Evolutionary conservation across 306 rosid species (phyloP), one percentile per base, ranked within the genome.

Genomic region (Cucurbita pepo): DNA sequence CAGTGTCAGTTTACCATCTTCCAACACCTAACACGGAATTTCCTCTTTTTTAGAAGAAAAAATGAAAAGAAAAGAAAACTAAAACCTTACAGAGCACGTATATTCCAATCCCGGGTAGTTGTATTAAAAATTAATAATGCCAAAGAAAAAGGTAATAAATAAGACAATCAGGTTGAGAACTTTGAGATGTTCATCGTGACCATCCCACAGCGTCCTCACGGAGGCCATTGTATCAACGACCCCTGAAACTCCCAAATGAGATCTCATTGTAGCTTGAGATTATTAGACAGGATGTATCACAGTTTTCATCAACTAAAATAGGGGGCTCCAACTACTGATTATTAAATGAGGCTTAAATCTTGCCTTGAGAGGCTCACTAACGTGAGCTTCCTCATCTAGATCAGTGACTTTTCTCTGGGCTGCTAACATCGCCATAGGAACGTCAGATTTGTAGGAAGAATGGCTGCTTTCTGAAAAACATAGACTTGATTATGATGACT

Each of bases 1-100:
- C 72, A 74, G 75, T 58, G 80, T 80, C 82, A 94, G 67, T 59
- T 76, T 80, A 60, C 87, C 88, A 69, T 94, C 94, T 79, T 87
- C 94, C 75, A 76, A 80, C 69, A 94, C 97, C 98, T 94, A 77
- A 47, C 41, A 79, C 77, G 52, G 36, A 56, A 76, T 48, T 69
- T 57, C 19, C 34, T 30, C 34, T 30, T 30, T 30, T 30, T 30
- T 30, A 30, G 34, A 30, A 30, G 2, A 30, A 30, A 30, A 30
- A 30, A 30, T 30, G 18, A 37, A 61, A 74, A 44, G 74, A 30
- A 36, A 37, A 3, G 8, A 60, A 69, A 43, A 51, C 76, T 56
- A 82, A 77, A 67, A 75, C 75, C 14, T 73, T 64, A 64, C 52
- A 64, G 16, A 64, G 5, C 37, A 74, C 56, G 44, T 22, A 56